A percentile compares a stretch with the other conserved stretches of the same genome.
phyloP scores from a whole-genome alignment of 2,329 filamentous ascomycete genomes.

The Pyrenophora seminiperda region DNA sequence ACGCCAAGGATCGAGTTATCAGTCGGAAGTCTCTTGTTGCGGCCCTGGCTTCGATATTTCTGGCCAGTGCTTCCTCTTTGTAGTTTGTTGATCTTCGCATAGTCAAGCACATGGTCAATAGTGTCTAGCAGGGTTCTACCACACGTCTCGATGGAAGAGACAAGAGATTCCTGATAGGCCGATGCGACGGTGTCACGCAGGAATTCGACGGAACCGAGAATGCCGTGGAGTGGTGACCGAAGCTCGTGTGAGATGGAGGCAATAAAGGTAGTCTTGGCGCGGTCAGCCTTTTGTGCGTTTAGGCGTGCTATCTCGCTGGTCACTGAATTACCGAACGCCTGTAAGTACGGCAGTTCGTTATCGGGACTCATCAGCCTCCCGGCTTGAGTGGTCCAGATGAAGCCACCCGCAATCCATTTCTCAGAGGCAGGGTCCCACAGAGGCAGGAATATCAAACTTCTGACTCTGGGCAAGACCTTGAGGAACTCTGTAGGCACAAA shows the following conservation, averaged over 20 bases:
- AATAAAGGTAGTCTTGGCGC: constrained; percentile 50
- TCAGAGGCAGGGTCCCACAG: constrained; percentile 44
- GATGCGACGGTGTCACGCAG: constrained; percentile 37
- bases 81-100: constrained; percentile 46
- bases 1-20: constrained; percentile 40
- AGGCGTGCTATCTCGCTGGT: constrained; percentile 41
- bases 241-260: constrained; percentile 54
- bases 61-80: constrained; percentile 27
- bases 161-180: constrained; percentile 50
- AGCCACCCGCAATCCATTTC: constrained; percentile 40
- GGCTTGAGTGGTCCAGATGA: constrained; percentile 42
- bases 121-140: constrained; percentile 49
- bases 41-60: constrained; percentile 24
- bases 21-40: constrained; percentile 31
- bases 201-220: constrained; percentile 55
- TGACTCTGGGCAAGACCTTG: constrained; percentile 40
- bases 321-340: constrained; percentile 44
- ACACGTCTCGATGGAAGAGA: constrained; percentile 45
- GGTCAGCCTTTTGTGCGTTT: constrained; percentile 39
- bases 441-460: constrained; percentile 46
- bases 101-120: constrained; percentile 48
- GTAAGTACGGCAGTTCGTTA: constrained; percentile 42
- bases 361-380: constrained; percentile 40
- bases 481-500: constrained; percentile 43
- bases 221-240: constrained; percentile 64